phyloP scores from a whole-genome alignment of 1,284 basidiomycete genomes.

The Ustilago trichophora region DNA sequence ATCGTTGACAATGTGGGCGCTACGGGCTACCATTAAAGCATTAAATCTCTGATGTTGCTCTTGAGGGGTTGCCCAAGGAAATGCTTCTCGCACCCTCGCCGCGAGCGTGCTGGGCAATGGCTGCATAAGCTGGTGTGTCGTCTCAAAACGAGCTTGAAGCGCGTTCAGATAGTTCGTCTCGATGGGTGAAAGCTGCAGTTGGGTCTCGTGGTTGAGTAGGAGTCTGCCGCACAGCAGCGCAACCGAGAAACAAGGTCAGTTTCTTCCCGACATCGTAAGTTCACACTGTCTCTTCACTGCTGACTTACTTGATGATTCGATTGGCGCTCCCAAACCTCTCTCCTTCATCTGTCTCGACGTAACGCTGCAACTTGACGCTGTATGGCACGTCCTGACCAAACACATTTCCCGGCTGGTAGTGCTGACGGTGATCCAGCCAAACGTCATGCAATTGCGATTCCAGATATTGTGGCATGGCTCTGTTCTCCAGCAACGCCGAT shows the following conservation, averaged over 20 bases:
- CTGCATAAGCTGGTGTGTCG: conserved; percentile 1
- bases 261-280: not conserved
- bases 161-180: conserved; percentile 7
- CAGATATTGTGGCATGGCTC: no score
- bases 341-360: conserved; percentile 9
- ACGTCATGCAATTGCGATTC: no score
- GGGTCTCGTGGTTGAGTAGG: not conserved
- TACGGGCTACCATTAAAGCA: no score
- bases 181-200: not conserved
- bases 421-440: no score
- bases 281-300: no score
- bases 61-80: no score
- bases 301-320: conserved; percentile 13
- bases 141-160: conserved; percentile 2
- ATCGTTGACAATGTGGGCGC: not conserved
- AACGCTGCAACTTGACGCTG: no score
- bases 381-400: no score
- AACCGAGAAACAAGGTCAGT: not conserved
- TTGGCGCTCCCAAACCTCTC: conserved; percentile 4
- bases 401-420: no score
- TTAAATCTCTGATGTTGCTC: no score
- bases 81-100: no score
- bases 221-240: conserved; percentile 2
- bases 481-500: no score
- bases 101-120: conserved; percentile 3